Percentiles rank a stretch among this genome's conserved stretches.
phyloP scores from a whole-genome alignment of 176 grass and related monocot genomes.

The Tillandsia fasciculata region DNA sequence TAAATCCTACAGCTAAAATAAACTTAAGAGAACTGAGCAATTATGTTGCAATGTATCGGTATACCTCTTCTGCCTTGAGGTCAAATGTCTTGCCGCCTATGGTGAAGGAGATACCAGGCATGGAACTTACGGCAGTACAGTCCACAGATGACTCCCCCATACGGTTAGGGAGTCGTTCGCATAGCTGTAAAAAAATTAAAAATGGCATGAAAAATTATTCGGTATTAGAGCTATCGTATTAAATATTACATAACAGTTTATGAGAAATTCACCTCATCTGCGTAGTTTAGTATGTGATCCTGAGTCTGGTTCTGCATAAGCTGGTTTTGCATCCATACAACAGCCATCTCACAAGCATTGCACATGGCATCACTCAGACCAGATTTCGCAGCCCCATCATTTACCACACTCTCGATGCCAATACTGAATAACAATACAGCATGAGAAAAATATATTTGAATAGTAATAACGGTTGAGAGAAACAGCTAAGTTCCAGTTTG shows the following conservation, averaged over 20 bases:
- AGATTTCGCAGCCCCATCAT: constrained; percentile 25
- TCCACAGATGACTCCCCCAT: constrained; percentile 48
- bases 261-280: constrained; percentile 35
- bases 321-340: constrained; percentile 76
- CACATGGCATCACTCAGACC: constrained; percentile 52
- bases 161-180: constrained; percentile 38
- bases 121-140: constrained; percentile 24
- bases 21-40: too few species aligned
- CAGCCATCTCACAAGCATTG: constrained; percentile 54
- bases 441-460: not conserved
- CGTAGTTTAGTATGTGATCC: constrained; percentile 50
- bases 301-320: constrained; percentile 51
- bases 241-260: not conserved
- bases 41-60: not conserved
- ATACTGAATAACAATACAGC: constrained; percentile 22
- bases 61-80: constrained; percentile 53
- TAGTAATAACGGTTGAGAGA: not conserved
- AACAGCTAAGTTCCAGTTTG: too few species aligned
- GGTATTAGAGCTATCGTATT: not conserved
- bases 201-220: not conserved
- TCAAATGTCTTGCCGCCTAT: constrained; percentile 57
- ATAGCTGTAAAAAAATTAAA: constrained; percentile 36
- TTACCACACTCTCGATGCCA: constrained; percentile 59
- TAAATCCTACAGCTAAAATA: too few species aligned
- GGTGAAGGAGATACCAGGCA: constrained; percentile 37